phyloP scores from a whole-genome alignment of 202 grass and related monocot genomes.

The Cymbopogon flexuosus region DNA sequence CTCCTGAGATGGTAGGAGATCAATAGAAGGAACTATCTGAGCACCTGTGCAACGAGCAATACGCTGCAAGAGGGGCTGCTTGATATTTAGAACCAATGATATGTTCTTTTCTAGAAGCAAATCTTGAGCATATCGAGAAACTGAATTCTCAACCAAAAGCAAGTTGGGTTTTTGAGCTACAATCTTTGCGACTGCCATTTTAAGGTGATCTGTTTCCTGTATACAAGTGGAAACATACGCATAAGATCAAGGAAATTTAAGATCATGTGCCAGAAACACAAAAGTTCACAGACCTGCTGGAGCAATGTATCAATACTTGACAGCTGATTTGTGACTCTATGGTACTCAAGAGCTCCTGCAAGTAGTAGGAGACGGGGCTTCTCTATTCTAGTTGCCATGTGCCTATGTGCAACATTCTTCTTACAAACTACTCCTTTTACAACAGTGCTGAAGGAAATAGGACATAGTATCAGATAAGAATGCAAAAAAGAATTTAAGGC shows the following conservation, averaged over 20 bases:
- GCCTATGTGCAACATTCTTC: constrained; percentile 93
- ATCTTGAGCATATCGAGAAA: constrained; percentile 84
- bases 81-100: constrained; percentile 93
- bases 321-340: constrained; percentile 76
- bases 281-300: constrained; percentile 65
- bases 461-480: constrained; percentile 30
- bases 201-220: constrained; percentile 98
- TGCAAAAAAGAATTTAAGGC: not conserved
- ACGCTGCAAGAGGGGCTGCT: constrained; percentile 71
- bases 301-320: constrained; percentile 97
- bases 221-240: constrained; percentile 14
- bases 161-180: constrained; percentile 78
- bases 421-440: constrained; percentile 95
- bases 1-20: constrained; percentile 65
- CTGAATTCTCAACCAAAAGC: constrained; percentile 92
- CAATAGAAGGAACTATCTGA: constrained; percentile 85
- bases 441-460: constrained; percentile 59
- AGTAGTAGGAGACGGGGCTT: constrained; percentile 84
- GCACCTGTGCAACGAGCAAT: constrained; percentile 85
- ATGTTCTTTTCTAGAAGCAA: constrained; percentile 86
- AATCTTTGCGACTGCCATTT: constrained; percentile 97
- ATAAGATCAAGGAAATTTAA: constrained; percentile 32
- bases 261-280: constrained; percentile 27
- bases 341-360: constrained; percentile 92
- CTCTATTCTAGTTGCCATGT: constrained; percentile 81